Percentiles rank a stretch among this genome's conserved stretches.
phyloP scores from a whole-genome alignment of 1,284 basidiomycete species.

The Ganoderma meredithae region DNA sequence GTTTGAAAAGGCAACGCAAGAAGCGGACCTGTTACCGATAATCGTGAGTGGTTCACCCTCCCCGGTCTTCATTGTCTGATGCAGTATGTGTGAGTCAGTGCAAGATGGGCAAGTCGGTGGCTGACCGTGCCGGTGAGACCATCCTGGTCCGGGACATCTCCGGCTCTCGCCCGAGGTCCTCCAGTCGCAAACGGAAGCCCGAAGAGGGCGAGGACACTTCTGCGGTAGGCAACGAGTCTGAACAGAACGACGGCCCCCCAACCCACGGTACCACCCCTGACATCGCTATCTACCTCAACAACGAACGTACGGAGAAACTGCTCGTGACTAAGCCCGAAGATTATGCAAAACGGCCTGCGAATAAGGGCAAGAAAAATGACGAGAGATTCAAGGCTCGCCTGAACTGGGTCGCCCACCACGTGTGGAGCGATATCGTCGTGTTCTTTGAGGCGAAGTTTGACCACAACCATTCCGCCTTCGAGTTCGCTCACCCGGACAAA shows the following conservation, averaged over 20 bases:
- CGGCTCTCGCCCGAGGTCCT: background rate
- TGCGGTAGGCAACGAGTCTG: background rate
- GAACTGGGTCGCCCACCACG: background rate
- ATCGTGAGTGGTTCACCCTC: background rate
- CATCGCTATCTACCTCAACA: background rate
- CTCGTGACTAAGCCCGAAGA: background rate
- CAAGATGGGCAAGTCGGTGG: background rate
- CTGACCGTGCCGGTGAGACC: background rate
- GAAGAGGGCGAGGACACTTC: background rate
- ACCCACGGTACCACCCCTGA: background rate
- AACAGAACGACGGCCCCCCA: background rate
- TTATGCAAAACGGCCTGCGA: background rate
- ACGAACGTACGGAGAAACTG: background rate
- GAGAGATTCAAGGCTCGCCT: background rate
- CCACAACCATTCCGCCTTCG: background rate
- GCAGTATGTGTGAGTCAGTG: background rate
- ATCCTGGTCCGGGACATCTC: background rate
- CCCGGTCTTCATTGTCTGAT: background rate
- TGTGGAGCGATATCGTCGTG: conserved; percentile 2
- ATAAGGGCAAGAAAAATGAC: background rate
- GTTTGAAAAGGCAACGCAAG: background rate
- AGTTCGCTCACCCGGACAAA: background rate
- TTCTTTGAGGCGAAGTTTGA: background rate
- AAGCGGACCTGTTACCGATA: background rate
- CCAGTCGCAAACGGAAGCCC: background rate